Evolutionary conservation across 805 yeast species (phyloP).

Genomic region (Ogataea paradorogensis): DNA sequence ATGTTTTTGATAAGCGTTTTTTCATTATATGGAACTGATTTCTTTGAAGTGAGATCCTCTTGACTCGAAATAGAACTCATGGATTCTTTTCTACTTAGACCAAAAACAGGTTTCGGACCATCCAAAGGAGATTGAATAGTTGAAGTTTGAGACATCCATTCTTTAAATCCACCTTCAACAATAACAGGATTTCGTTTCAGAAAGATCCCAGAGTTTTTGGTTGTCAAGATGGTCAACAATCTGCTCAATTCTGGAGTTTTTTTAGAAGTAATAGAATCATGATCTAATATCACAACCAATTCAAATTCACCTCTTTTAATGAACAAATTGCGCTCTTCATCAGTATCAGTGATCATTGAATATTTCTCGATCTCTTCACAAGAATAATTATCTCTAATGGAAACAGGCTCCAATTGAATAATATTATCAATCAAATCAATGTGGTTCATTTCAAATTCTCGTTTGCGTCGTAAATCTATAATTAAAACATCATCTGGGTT

Average conservation of each 20-base stretch:
- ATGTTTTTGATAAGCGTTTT: slow-evolving; percentile 21
- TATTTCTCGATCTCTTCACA: slow-evolving; percentile 67
- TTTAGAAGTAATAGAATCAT: slow-evolving; percentile 28
- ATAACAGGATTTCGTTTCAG: slow-evolving; percentile 42
- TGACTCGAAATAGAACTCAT: slow-evolving; percentile 11
- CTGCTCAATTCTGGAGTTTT: slow-evolving; percentile 28
- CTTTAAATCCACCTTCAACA: slow-evolving; percentile 59
- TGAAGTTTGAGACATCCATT: slow-evolving; percentile 44
- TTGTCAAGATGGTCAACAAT: slow-evolving; percentile 37
- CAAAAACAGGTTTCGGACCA: slow-evolving; percentile 20
- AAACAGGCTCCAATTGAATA: slow-evolving; percentile 74
- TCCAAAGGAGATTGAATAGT: slow-evolving; percentile 22
- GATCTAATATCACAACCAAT: slow-evolving; percentile 63
- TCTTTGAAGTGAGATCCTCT: slow-evolving; percentile 13
- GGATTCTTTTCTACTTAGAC: slow-evolving; percentile 14
- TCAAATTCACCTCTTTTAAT: slow-evolving; percentile 53
- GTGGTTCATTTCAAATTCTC: slow-evolving; percentile 61
- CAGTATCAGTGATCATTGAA: slow-evolving; percentile 55
- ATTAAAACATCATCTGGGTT: slow-evolving; percentile 44
- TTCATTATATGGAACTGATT: slow-evolving; percentile 17
- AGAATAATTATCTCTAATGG: slow-evolving; percentile 46
- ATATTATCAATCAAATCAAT: slow-evolving; percentile 51
- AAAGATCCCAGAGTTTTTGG: slow-evolving; percentile 36
- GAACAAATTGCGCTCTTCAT: slow-evolving; percentile 53
- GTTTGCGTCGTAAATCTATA: slow-evolving; percentile 67